phyloP scores from a whole-genome alignment of 2,329 filamentous ascomycete species.

The Anthostomella pinea region DNA sequence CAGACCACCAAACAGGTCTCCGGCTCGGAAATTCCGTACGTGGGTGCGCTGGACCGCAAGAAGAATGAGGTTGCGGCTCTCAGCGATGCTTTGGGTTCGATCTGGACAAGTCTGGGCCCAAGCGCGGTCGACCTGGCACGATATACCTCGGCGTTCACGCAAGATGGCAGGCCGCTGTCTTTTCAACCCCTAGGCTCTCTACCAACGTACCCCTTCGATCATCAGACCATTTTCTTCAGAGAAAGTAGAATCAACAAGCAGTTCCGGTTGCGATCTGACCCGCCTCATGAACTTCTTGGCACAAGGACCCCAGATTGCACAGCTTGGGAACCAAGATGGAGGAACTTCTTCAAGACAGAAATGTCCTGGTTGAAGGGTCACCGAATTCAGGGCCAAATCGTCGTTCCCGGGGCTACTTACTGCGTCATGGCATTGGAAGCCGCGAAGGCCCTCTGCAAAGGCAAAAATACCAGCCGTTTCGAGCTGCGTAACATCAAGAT shows the following conservation, averaged over 20 bases:
- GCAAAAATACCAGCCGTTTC: conserved; percentile 8
- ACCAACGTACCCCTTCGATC: no score
- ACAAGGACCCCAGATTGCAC: no score
- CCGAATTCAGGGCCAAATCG: conserved; percentile 1
- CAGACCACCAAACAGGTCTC: background rate
- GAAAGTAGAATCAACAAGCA: no score
- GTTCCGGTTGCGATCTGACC: no score
- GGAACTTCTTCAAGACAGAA: background rate
- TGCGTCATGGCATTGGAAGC: conserved; percentile 6
- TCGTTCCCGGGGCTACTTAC: conserved; percentile 5
- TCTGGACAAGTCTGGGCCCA: conserved; percentile 3
- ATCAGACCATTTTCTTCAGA: no score
- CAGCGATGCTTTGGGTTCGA: background rate
- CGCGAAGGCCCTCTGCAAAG: conserved; percentile 3
- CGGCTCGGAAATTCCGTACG: background rate
- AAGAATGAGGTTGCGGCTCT: background rate
- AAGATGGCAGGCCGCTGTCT: no score
- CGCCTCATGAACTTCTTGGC: no score
- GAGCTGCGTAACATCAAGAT: no score
- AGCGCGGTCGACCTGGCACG: background rate
- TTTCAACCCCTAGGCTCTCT: no score
- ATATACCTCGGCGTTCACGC: no score
- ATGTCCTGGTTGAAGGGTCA: conserved; percentile 4
- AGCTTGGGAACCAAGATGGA: background rate
- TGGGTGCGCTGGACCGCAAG: background rate